These are phyloP conservation scores for Sambucus nigra DNA, from an alignment of 129 eudicot genomes.

Conservation along the genomic window DNA sequence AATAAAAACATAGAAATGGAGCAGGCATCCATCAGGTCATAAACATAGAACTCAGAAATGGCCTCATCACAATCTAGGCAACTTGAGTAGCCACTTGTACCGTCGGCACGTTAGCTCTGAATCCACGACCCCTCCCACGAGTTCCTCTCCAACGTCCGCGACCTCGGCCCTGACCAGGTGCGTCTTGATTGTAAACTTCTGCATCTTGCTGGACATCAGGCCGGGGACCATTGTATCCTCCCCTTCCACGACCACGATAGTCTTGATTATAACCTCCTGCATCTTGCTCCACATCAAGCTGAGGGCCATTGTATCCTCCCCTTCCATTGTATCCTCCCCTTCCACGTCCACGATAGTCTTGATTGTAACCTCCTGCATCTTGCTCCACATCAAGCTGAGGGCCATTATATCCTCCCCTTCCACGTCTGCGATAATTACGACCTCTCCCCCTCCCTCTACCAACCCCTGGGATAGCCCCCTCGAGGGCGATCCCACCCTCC, in stretches of 20 bases:
- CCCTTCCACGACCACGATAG: constrained; percentile 15
- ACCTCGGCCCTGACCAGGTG: constrained; percentile 61
- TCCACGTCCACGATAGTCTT: no score
- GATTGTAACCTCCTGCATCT: no score
- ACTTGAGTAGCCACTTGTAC: constrained; percentile 35
- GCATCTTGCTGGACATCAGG: constrained; percentile 35
- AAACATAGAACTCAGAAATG: constrained; percentile 17
- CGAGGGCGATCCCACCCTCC: constrained; percentile 77
- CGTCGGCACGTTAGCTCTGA: constrained; percentile 46
- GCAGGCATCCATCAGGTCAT: constrained; percentile 33
- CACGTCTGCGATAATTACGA: constrained; percentile 71
- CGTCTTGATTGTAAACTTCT: constrained; percentile 70
- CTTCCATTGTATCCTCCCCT: no score
- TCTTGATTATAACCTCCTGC: no score
- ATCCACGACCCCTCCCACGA: constrained; percentile 74
- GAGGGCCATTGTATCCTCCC: constrained; percentile 70
- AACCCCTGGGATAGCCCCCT: constrained; percentile 76
- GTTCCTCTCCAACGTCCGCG: constrained; percentile 87
- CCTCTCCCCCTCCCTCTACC: constrained; percentile 89
- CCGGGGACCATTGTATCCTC: neutral
- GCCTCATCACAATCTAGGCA: constrained; percentile 22
- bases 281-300: constrained; percentile 38
- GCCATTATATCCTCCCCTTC: constrained; percentile 67
- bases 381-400: constrained; percentile 62
- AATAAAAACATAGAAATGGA: constrained; percentile 29